phyloP scores from a whole-genome alignment of 2,329 filamentous ascomycete species.

The Septoria petroselini region DNA sequence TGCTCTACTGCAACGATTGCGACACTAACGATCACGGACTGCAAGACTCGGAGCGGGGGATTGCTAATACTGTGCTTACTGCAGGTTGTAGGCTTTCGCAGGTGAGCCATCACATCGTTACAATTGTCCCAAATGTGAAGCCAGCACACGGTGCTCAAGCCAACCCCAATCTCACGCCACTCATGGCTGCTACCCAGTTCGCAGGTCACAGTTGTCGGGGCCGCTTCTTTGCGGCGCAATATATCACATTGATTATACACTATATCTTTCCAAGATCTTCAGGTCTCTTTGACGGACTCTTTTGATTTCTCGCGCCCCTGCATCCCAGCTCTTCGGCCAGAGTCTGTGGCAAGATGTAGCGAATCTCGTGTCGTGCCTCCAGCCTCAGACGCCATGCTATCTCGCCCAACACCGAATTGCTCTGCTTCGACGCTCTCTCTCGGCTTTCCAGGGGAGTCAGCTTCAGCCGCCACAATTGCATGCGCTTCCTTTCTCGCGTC shows the following conservation, averaged over 20 bases:
- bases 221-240: neutral
- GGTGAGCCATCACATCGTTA: neutral
- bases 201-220: neutral
- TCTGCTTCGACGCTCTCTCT: slow-evolving; percentile 12
- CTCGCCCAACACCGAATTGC: slow-evolving; percentile 22
- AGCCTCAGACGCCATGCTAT: slow-evolving; percentile 33
- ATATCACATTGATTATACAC: slow-evolving; percentile 2
- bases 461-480: slow-evolving; percentile 39
- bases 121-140: no score
- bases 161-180: no score
- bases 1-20: slow-evolving; percentile 15
- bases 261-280: slow-evolving; percentile 43
- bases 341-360: slow-evolving; percentile 19
- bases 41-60: neutral
- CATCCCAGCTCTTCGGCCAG: slow-evolving; percentile 13
- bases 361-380: slow-evolving; percentile 26
- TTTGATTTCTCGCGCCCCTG: slow-evolving; percentile 1
- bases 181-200: no score
- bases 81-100: no score
- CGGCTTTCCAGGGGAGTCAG: slow-evolving; percentile 19
- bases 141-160: no score
- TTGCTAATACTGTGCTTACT: neutral
- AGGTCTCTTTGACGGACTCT: slow-evolving; percentile 47
- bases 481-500: slow-evolving; percentile 60
- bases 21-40: slow-evolving; percentile 1